Percentiles rank a stretch among this genome's conserved stretches.
These are phyloP conservation scores for Neonectria ditissima DNA, from an alignment of 2,329 filamentous ascomycete genomes.

Conservation along the genomic window DNA sequence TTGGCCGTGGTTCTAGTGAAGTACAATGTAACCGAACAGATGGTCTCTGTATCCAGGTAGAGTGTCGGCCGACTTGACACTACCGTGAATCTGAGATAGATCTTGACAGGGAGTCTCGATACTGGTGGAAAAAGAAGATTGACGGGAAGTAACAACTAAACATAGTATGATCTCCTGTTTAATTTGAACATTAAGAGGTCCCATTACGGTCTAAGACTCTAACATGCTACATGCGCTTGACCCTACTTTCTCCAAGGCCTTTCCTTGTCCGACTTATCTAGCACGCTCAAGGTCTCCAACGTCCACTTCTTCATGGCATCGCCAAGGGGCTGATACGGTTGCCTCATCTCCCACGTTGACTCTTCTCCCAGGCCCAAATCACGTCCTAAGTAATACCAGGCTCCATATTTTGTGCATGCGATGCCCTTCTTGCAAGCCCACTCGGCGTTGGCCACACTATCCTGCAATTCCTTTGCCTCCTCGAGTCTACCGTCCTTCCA, in stretches of 20 bases:
- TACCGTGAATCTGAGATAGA: too few relatives aligned
- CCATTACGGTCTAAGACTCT: not conserved
- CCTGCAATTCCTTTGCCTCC: slow-evolving; percentile 55
- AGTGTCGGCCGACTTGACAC: too few relatives aligned
- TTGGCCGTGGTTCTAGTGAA: not conserved
- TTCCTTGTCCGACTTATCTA: slow-evolving; percentile 49
- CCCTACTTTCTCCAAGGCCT: slow-evolving; percentile 20
- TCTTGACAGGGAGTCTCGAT: too few relatives aligned
- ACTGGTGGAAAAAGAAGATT: too few relatives aligned
- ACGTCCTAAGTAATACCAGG: slow-evolving; percentile 56
- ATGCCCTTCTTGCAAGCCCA: slow-evolving; percentile 64
- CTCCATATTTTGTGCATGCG: slow-evolving; percentile 59
- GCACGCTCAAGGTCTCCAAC: slow-evolving; percentile 53
- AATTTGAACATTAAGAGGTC: not conserved
- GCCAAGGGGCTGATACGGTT: slow-evolving; percentile 55
- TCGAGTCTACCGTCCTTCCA: slow-evolving; percentile 53
- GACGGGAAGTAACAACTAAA: not conserved
- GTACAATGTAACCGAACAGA: too few relatives aligned
- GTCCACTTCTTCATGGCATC: slow-evolving; percentile 57
- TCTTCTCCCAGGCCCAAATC: slow-evolving; percentile 51
- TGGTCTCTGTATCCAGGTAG: too few relatives aligned
- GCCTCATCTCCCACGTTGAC: slow-evolving; percentile 55
- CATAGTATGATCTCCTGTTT: not conserved
- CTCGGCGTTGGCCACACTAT: slow-evolving; percentile 59
- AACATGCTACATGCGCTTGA: not conserved